Conservation (phyloP, 306 rosid species). For the Malus sylvestris region DNA sequence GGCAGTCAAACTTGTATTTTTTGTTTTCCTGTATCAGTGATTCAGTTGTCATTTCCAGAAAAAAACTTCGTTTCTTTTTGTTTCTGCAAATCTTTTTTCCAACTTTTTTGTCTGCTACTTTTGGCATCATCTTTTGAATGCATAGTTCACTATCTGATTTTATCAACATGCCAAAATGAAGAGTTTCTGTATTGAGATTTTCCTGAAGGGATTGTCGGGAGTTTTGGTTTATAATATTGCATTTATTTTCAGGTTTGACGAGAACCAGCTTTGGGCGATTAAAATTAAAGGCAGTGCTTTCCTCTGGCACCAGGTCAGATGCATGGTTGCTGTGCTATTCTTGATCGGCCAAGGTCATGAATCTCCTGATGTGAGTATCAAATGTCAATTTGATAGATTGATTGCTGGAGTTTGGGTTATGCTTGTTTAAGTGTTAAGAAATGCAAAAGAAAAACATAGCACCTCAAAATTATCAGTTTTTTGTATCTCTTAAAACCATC, state of each 20-base stretch:
- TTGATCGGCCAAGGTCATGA: conserved; percentile 86
- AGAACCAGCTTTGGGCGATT: conserved; percentile 64
- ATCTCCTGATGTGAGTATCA: conserved; percentile 69
- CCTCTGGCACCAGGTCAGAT: conserved; percentile 97
- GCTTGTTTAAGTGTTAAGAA: background rate
- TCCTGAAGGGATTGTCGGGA: background rate
- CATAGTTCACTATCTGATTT: background rate
- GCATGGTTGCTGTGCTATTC: conserved; percentile 82
- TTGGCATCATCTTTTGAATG: background rate
- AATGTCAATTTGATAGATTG: conserved; percentile 11
- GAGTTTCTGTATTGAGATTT: background rate
- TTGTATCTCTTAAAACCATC: background rate
- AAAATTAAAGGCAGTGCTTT: conserved; percentile 81
- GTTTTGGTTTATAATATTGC: background rate
- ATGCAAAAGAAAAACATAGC: background rate
- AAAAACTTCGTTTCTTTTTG: background rate
- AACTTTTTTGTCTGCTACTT: background rate
- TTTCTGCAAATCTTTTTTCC: background rate
- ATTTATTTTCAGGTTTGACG: conserved; percentile 53
- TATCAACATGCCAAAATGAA: background rate
- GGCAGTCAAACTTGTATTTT: background rate
- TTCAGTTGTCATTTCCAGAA: background rate
- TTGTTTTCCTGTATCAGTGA: background rate
- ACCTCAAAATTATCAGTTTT: background rate
- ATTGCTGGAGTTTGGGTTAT: background rate